These are phyloP conservation scores for Cercophora samala DNA, from an alignment of 495 filamentous ascomycete species.

Conservation along the genomic window DNA sequence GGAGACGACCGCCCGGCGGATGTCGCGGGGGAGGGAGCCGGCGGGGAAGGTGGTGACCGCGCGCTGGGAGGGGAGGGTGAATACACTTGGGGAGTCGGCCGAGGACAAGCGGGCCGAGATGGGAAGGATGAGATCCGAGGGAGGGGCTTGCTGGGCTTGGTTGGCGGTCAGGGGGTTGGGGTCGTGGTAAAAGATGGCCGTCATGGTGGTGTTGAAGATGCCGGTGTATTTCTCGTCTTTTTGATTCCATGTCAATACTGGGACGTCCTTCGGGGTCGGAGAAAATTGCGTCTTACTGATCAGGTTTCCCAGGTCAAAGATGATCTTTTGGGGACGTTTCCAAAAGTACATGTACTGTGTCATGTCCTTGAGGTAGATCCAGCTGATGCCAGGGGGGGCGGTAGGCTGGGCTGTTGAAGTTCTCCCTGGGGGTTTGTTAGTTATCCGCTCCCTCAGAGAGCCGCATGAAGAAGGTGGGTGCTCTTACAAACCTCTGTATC, in stretches of 20 bases:
- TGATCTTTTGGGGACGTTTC: constrained; percentile 64
- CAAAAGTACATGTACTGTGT: constrained; percentile 68
- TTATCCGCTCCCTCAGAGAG: neutral
- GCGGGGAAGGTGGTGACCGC: constrained; percentile 53
- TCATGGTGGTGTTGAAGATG: constrained; percentile 75
- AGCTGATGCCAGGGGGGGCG: constrained; percentile 57
- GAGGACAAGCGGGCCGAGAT: constrained; percentile 62
- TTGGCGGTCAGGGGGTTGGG: constrained; percentile 33
- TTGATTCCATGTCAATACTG: neutral
- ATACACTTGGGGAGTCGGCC: constrained; percentile 59
- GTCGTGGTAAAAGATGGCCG: constrained; percentile 64
- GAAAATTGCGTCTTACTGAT: constrained; percentile 36
- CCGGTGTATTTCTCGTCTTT: constrained; percentile 70
- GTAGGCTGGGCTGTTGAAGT: constrained; percentile 87
- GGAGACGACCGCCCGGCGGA: constrained; percentile 67
- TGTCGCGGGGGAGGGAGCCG: constrained; percentile 53
- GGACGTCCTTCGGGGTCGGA: no score
- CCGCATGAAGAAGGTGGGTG: neutral
- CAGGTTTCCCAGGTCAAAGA: constrained; percentile 81
- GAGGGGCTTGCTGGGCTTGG: constrained; percentile 37
- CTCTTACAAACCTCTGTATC: constrained; percentile 69
- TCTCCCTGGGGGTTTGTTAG: constrained; percentile 35
- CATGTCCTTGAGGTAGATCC: constrained; percentile 83
- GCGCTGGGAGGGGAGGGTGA: constrained; percentile 63
- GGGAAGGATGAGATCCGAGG: constrained; percentile 69